These are phyloP conservation scores for Fusarium sp. DNA, from an alignment of 2,329 filamentous ascomycete species.

Conservation along the genomic window DNA sequence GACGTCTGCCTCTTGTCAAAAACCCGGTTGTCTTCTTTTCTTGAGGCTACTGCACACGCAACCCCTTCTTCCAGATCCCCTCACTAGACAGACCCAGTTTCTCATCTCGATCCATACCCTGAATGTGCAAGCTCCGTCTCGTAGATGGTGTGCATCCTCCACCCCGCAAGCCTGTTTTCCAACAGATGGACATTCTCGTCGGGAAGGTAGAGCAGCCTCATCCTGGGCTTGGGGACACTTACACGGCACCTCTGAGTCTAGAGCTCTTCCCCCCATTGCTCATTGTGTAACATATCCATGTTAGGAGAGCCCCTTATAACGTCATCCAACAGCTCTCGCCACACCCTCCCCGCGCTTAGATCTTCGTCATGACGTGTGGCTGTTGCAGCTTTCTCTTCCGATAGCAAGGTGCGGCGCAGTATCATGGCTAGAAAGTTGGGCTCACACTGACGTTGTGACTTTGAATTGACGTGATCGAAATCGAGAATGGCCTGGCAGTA, in stretches of 20 bases:
- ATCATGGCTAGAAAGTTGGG: constrained; percentile 27
- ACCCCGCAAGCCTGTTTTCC: constrained; percentile 37
- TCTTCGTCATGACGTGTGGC: constrained; percentile 43
- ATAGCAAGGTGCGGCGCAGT: constrained; percentile 31
- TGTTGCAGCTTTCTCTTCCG: constrained; percentile 28
- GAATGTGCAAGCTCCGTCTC: constrained; percentile 29
- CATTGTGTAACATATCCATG: constrained; percentile 22
- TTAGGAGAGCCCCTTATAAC: constrained; percentile 23
- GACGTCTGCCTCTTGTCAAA: neutral
- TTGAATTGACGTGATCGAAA: constrained; percentile 33
- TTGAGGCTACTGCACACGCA: constrained; percentile 11
- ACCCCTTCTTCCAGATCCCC: constrained; percentile 6
- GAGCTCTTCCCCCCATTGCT: constrained; percentile 4
- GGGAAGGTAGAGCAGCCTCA: constrained; percentile 18
- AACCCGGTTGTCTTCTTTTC: constrained; percentile 1
- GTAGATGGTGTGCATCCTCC: constrained; percentile 29
- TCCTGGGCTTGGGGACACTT: constrained; percentile 9
- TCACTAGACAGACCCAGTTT: constrained; percentile 19
- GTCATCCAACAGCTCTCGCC: constrained; percentile 39
- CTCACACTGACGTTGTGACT: constrained; percentile 39
- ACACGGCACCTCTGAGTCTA: constrained; percentile 4
- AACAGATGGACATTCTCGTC: constrained; percentile 1
- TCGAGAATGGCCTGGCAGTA: constrained; percentile 7
- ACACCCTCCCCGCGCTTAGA: constrained; percentile 33
- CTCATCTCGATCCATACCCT: constrained; percentile 33